These are phyloP conservation scores for Rhodotorula sp. DNA, from an alignment of 1,284 basidiomycete genomes.

Conservation along the genomic window DNA sequence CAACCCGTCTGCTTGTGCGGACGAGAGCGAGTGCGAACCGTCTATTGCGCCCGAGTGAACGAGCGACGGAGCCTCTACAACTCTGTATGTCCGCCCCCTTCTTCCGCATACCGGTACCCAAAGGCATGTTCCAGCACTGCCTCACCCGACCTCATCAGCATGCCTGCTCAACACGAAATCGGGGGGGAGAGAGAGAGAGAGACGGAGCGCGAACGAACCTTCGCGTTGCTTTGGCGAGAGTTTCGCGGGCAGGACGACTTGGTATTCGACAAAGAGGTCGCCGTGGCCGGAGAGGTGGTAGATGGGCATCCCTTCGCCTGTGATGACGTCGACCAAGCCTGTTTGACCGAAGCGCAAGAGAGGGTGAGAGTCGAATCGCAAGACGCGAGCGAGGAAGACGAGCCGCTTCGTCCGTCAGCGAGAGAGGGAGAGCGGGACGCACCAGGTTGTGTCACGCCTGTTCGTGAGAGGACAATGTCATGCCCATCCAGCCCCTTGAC, in stretches of 20 bases:
- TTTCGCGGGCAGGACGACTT: constrained; percentile 74
- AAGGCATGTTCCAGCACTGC: constrained; percentile 27
- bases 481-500: constrained; percentile 87
- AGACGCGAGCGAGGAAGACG: no score
- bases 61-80: constrained; percentile 2
- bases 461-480: constrained; percentile 66
- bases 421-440: constrained; percentile 40
- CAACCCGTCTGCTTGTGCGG: no score
- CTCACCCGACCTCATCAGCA: background rate
- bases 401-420: no score
- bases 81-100: constrained; percentile 3
- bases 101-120: constrained; percentile 19
- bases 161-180: no score
- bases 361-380: background rate
- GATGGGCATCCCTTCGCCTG: constrained; percentile 66
- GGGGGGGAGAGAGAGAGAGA: background rate
- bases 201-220: background rate
- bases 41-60: background rate
- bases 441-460: constrained; percentile 86
- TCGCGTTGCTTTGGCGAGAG: constrained; percentile 52
- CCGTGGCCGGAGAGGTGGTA: constrained; percentile 57
- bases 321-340: constrained; percentile 80
- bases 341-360: constrained; percentile 2
- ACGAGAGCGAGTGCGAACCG: no score
- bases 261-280: constrained; percentile 86